Evolutionary conservation across 1,284 basidiomycete genomes (phyloP), one percentile per base, ranked within the genome.

Genomic region (Wolfiporia cocos): DNA sequence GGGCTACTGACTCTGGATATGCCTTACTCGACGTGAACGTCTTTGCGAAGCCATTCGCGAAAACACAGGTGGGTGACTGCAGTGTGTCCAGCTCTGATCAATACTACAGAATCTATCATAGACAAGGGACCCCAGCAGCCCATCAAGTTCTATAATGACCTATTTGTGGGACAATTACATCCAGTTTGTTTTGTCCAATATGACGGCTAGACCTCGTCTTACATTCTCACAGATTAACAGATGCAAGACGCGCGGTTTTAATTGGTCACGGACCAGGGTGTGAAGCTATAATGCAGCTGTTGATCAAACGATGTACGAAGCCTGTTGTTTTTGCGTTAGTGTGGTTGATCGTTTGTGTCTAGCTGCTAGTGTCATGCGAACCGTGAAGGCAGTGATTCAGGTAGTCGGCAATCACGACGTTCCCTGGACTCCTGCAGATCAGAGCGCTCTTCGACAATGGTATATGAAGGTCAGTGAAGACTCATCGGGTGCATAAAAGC

Each of bases 121-220:
- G 52, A 46, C 68, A 59, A 65, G 49, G 46, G 50, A 55, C 59
- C 37, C 59, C 65, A 68, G 69, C 34, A 71, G 76, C 37, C 63
- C 69, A 29, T 70, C 72, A 15, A 72, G 67, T 32, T 77, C 86
- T 22, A 65, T 92, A 18, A 62, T 94, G 46, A 70, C 74, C 5
- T 95, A 95, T 57, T 61, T 98, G 3, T 99, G 95, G 95, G 94
- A 98, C 64, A 95, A 97, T 59, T 92, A 92, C 51, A 73, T 96
- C 42, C 78, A 88, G 91, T 92, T 42, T 19, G 53, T 34, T 12
- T 17, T 12, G 14, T 11, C 9, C 3, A 7, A 19, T 17, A 9
- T 38, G 42, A 48, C 33, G 20, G 4, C 32, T 18, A 32, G 24
- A 42, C 21, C 32, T 19, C 28, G 31, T 23, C 23, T 19, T 22